Evolutionary conservation across 1,284 basidiomycete species (phyloP).

Genomic region (Grifola frondosa): DNA sequence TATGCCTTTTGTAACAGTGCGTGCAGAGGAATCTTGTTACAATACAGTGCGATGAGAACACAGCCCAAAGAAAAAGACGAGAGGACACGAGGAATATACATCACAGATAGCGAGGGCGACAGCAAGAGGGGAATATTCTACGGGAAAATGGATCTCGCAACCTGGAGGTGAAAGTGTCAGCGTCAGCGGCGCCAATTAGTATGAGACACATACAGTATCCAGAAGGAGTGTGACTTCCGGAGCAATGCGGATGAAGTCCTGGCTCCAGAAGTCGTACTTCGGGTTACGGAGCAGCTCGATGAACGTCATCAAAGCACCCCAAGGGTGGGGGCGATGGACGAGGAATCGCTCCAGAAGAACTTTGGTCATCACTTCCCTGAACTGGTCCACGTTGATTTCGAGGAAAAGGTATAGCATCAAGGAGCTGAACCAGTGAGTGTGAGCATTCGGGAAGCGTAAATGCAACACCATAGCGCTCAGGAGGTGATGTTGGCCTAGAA

Average conservation of each 20-base stretch:
- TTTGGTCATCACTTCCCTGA: conserved; percentile 89
- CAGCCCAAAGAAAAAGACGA: conserved; percentile 35
- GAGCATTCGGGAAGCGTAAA: conserved; percentile 94
- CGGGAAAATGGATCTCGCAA: conserved; percentile 71
- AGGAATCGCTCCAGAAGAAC: conserved; percentile 93
- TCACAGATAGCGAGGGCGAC: conserved; percentile 58
- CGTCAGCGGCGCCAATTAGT: background rate
- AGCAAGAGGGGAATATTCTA: conserved; percentile 56
- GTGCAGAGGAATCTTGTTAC: conserved; percentile 63
- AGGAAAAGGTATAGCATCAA: conserved; percentile 86
- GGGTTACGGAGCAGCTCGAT: conserved; percentile 86
- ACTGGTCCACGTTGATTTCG: conserved; percentile 71
- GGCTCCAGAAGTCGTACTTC: conserved; percentile 86
- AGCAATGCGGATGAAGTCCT: conserved; percentile 76
- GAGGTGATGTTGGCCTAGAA: conserved; percentile 86
- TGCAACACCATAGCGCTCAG: conserved; percentile 90
- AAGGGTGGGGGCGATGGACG: conserved; percentile 94
- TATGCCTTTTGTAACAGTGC: conserved; percentile 42
- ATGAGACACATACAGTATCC: conserved; percentile 63
- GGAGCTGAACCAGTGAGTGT: conserved; percentile 94
- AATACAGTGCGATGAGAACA: conserved; percentile 64
- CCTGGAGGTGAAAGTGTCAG: conserved; percentile 40
- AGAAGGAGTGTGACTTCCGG: conserved; percentile 81
- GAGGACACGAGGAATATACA: conserved; percentile 47
- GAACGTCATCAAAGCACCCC: conserved; percentile 93